These are phyloP conservation scores for Aureobasidium sp. DNA, from an alignment of 2,329 filamentous ascomycete species.

Conservation along the genomic window DNA sequence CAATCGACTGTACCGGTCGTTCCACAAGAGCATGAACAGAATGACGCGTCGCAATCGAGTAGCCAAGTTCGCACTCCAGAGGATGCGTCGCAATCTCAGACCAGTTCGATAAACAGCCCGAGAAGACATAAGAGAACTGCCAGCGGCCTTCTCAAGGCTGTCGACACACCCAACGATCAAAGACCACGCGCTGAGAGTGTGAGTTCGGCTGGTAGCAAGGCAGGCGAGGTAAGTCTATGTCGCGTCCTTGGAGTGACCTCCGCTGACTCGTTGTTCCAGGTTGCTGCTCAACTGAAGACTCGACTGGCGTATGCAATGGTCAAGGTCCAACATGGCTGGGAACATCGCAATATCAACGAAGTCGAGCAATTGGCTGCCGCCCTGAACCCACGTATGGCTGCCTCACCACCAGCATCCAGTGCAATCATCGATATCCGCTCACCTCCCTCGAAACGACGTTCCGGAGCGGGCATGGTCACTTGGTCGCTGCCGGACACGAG, in stretches of 20 bases:
- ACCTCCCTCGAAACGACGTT: constrained; percentile 26
- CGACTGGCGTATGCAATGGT: constrained; percentile 88
- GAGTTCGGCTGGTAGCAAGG: constrained; percentile 58
- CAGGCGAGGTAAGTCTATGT: constrained; percentile 60
- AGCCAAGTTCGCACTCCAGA: background rate
- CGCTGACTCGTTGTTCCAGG: constrained; percentile 37
- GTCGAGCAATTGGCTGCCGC: constrained; percentile 65
- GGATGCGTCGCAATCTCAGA: background rate
- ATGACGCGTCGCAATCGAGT: constrained; percentile 7
- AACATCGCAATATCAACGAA: constrained; percentile 67
- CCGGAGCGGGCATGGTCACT: constrained; percentile 20
- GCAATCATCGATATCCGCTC: constrained; percentile 14
- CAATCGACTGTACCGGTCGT: background rate
- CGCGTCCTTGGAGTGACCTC: background rate
- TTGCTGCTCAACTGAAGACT: constrained; percentile 71
- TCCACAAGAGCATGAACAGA: background rate
- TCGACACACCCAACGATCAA: background rate
- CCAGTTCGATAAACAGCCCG: background rate
- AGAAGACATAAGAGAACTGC: constrained; percentile 65
- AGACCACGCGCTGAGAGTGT: constrained; percentile 57
- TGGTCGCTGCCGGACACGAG: constrained; percentile 1
- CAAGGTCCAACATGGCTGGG: constrained; percentile 86
- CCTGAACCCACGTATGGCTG: constrained; percentile 26
- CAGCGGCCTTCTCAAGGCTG: constrained; percentile 63
- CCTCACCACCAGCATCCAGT: constrained; percentile 12